phyloP scores from a whole-genome alignment of 179 eudicot genomes.

The Dionaea muscipula region DNA sequence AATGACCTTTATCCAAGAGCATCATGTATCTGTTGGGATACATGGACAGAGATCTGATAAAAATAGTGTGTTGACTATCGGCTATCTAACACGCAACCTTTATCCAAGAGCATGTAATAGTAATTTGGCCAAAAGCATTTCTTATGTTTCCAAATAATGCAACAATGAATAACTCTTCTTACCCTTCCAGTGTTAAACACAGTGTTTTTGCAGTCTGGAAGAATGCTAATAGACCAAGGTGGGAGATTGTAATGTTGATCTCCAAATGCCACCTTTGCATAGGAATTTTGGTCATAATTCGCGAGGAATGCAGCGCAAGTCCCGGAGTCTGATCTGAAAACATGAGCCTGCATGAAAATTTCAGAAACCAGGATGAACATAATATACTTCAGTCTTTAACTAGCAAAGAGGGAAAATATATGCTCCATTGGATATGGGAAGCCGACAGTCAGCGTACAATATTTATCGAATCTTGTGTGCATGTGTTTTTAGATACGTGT shows the following conservation, averaged over 20 bases:
- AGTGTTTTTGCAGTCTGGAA: constrained; percentile 94
- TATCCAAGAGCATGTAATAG: no score
- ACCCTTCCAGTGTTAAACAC: constrained; percentile 93
- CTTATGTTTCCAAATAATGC: no score
- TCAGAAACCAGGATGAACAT: not conserved
- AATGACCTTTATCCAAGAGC: not conserved
- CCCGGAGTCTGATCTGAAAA: constrained; percentile 60
- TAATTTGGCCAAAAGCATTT: no score
- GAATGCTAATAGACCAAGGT: constrained; percentile 97
- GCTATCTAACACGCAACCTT: no score
- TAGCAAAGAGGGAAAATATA: not conserved
- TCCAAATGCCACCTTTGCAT: constrained; percentile 54
- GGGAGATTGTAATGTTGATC: constrained; percentile 66
- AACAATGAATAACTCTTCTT: constrained; percentile 12
- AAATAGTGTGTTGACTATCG: no score
- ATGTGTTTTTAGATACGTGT: no score
- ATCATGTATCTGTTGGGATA: no score
- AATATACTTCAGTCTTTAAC: no score
- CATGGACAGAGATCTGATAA: no score
- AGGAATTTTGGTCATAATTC: constrained; percentile 55
- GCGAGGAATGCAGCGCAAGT: constrained; percentile 91
- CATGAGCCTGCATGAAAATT: constrained; percentile 56
- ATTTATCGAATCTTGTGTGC: no score
- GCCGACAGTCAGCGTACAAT: no score
- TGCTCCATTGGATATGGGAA: no score